phyloP scores from a whole-genome alignment of 176 grass and related monocot genomes.

The Ensete ventricosum region DNA sequence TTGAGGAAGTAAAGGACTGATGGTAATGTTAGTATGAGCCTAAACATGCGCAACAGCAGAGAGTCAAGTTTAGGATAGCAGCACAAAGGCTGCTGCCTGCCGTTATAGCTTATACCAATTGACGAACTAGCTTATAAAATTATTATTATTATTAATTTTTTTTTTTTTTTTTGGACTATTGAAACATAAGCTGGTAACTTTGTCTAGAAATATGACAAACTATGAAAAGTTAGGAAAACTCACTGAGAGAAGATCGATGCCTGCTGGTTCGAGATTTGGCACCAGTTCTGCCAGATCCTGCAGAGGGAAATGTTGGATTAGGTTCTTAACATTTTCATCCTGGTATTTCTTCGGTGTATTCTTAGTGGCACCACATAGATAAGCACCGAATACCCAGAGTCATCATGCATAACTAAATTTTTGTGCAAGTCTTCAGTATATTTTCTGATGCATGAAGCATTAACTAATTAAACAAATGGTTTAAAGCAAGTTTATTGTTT shows the following conservation, averaged over 20 bases:
- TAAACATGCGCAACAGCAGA: no score
- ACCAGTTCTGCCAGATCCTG: conserved; percentile 52
- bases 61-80: no score
- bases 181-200: no score
- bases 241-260: conserved; percentile 77
- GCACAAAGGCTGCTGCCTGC: no score
- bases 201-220: no score
- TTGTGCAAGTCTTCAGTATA: neutral
- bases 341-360: no score
- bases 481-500: neutral
- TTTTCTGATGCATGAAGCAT: neutral
- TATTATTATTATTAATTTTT: no score
- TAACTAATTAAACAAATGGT: neutral
- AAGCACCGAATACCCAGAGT: neutral
- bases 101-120: no score
- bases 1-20: no score
- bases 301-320: neutral
- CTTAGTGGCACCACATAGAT: neutral
- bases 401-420: neutral
- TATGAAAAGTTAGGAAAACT: conserved; percentile 6
- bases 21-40: no score
- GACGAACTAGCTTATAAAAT: neutral
- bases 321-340: neutral
- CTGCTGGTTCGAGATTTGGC: conserved; percentile 52
- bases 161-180: no score